phyloP scores from a whole-genome alignment of 768 basidiomycete species.

The Tricholoma bakamatsutake region DNA sequence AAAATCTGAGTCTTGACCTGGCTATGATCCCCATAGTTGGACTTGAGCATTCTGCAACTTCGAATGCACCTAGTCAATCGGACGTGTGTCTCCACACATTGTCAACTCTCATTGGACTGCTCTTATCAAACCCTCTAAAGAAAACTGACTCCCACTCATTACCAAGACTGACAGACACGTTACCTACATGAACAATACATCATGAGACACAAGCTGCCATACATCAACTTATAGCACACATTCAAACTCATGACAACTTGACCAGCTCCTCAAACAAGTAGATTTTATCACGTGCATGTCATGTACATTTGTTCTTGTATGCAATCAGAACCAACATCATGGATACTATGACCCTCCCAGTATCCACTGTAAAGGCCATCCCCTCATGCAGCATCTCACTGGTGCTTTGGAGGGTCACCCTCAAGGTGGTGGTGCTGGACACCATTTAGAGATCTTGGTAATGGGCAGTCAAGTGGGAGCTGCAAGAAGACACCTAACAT shows the following conservation, averaged over 20 bases:
- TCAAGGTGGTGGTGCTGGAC: conserved; percentile 7
- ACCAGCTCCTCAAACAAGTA: conserved; percentile 9
- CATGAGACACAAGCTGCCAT: conserved; percentile 18
- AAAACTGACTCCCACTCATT: not conserved
- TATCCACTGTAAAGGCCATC: conserved; percentile 14
- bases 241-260: conserved; percentile 21
- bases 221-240: conserved; percentile 9
- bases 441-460: not conserved
- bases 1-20: conserved; percentile 8
- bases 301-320: not conserved
- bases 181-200: conserved; percentile 15
- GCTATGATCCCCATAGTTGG: not conserved
- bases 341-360: conserved; percentile 12
- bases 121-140: conserved; percentile 3
- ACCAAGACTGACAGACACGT: conserved; percentile 13
- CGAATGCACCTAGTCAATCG: not conserved
- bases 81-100: not conserved
- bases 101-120: not conserved
- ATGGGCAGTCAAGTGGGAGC: no score
- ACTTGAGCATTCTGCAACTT: not conserved
- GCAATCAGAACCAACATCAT: not conserved
- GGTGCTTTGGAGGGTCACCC: conserved; percentile 12
- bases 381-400: conserved; percentile 11
- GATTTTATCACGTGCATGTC: conserved; percentile 5
- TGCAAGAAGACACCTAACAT: not conserved